These are phyloP conservation scores for Metschnikowia dekortorum DNA, from an alignment of 805 yeast species.

Conservation along the genomic window DNA sequence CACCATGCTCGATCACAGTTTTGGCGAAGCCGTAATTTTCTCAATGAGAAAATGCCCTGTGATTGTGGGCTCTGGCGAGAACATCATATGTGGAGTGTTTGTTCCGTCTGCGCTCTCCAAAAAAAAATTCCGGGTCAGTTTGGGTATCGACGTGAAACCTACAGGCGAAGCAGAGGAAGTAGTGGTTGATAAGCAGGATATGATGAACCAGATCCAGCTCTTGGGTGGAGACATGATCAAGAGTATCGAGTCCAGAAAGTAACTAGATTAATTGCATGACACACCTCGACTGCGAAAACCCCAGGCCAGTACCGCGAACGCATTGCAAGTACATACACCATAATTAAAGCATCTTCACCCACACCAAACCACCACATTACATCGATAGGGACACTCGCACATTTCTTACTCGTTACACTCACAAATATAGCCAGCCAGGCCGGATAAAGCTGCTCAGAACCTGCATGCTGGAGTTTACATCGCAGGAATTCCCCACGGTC, in stretches of 20 bases:
- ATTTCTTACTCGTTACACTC: too few species aligned
- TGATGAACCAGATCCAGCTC: constrained; percentile 64
- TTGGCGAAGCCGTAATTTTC: constrained; percentile 64
- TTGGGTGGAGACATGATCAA: constrained; percentile 63
- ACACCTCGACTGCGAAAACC: background rate
- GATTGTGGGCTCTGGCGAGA: constrained; percentile 50
- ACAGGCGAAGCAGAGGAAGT: constrained; percentile 49
- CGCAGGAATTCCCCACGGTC: constrained; percentile 25
- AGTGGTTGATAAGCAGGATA: constrained; percentile 63
- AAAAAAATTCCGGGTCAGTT: constrained; percentile 72
- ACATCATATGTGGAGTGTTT: constrained; percentile 76
- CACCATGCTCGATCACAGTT: constrained; percentile 57
- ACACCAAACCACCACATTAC: background rate
- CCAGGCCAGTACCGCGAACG: background rate
- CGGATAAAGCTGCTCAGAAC: background rate
- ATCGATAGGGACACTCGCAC: background rate
- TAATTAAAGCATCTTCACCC: background rate
- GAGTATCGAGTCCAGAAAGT: constrained; percentile 33
- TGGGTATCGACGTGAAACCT: constrained; percentile 72
- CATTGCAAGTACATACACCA: background rate
- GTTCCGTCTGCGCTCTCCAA: constrained; percentile 58
- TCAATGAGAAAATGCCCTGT: constrained; percentile 57
- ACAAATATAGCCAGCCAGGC: background rate
- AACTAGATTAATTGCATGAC: constrained; percentile 5
- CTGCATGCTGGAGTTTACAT: background rate